Evolutionary conservation across 352 stramenopile genomes (phyloP).

Genomic region (Phytophthora citricola): DNA sequence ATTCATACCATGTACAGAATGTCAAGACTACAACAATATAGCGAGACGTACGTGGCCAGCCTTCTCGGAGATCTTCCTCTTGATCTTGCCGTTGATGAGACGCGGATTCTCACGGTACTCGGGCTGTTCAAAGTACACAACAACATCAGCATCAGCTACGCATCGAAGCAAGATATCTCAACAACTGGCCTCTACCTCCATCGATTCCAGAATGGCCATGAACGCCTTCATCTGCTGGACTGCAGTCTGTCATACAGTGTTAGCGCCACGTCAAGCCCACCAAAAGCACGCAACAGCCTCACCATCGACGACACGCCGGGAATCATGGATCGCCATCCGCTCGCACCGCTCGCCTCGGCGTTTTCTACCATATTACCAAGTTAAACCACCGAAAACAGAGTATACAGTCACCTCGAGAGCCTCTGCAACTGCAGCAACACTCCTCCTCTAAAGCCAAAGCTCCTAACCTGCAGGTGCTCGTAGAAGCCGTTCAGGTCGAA

Average conservation of each 20-base stretch:
- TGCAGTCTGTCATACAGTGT: conserved; percentile 52
- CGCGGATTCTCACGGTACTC: conserved; percentile 74
- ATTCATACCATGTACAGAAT: background rate
- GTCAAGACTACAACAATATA: background rate
- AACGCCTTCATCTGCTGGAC: conserved; percentile 89
- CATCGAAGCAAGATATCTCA: background rate
- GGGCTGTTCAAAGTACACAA: conserved; percentile 37
- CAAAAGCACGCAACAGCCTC: conserved; percentile 6
- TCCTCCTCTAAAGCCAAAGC: background rate
- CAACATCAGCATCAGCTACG: background rate
- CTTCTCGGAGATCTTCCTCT: conserved; percentile 86
- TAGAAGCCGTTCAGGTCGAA: conserved; percentile 80
- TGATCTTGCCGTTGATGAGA: conserved; percentile 86
- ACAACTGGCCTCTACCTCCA: conserved; percentile 50
- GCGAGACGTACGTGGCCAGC: conserved; percentile 66
- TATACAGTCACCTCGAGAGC: background rate
- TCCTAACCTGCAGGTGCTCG: conserved; percentile 69
- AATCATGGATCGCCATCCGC: conserved; percentile 84
- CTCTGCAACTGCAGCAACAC: background rate
- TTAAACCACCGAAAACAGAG: conserved; percentile 5
- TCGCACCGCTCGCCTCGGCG: conserved; percentile 68
- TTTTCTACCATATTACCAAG: conserved; percentile 63
- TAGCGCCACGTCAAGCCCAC: conserved; percentile 4
- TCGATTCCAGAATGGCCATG: conserved; percentile 79
- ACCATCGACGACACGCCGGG: conserved; percentile 83